Evolutionary conservation across 2,329 filamentous ascomycete species (phyloP), one percentile per base, ranked within the genome.

Genomic region (Epichloe festucae): DNA sequence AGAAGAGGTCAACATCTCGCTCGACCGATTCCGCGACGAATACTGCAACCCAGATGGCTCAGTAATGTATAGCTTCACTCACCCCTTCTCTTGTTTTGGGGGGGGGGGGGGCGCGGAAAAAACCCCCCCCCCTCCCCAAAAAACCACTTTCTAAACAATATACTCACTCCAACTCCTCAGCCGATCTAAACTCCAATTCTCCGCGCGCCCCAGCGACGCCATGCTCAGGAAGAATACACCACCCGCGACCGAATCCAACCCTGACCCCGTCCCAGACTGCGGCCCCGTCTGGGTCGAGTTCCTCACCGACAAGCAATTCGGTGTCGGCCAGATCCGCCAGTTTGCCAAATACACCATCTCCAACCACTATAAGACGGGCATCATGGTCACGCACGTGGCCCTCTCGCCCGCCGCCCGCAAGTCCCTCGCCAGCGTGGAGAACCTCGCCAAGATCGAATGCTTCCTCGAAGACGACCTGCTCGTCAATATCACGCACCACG

Each of bases 401-500:
- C 85, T 96, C 54, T 95, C 89, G 0, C 79, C 89, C 31, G 86
- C 90, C 54, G 91, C 90, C 39, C 82, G 91, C 67, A 94, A 94
- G 73, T 82, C 90, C 59, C 85, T 95, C 60, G 82, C 82, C 57
- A 83, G 84, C 54, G 82, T 91, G 53, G 81, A 86, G 60, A 81
- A 82, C 55, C 78, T 81, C 65, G 86, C 85, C 51, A 82, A 87
- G 63, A 88, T 96, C 63, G 93, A 98, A 74, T 88, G 89, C 66
- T 98, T 98, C 73, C 81, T 91, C 61, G 93, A 97, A 75, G 86
- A 93, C 67, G 93, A 98, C 70, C 71, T 98, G 61, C 77, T 97
- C 54, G 90, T 98, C 70, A 98, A 98, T 72, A 97, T 98, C 69
- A 97, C 91, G 54, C 87, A 90, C 68, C 93, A 98, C 73, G 91